phyloP scores from a whole-genome alignment of 306 rosid genomes.

The Corylus americana region DNA sequence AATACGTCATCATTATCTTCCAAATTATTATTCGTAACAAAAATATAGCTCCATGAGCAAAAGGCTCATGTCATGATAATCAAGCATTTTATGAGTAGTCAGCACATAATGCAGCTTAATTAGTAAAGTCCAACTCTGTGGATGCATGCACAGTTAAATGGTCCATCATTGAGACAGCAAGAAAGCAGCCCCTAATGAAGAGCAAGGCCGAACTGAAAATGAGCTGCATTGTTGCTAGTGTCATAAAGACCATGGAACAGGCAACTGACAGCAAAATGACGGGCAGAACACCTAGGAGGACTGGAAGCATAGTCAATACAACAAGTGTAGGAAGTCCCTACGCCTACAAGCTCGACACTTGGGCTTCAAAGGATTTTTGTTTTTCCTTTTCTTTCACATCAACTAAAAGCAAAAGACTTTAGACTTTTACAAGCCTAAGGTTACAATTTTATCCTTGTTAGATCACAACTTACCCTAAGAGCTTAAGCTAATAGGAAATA shows the following conservation, averaged over 20 bases:
- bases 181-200: conserved; percentile 1
- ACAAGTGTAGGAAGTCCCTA: neutral
- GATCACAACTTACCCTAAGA: too few species aligned
- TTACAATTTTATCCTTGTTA: neutral
- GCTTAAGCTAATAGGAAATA: too few species aligned
- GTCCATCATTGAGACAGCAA: neutral
- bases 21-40: neutral
- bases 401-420: neutral
- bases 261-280: neutral
- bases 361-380: neutral
- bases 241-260: neutral
- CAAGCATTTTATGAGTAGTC: neutral
- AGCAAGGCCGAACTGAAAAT: neutral
- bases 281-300: neutral
- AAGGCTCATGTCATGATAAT: neutral
- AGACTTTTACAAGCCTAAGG: neutral
- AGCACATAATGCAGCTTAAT: neutral
- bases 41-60: neutral
- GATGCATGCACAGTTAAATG: neutral
- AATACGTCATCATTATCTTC: neutral
- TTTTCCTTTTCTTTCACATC: neutral
- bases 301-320: neutral
- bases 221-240: neutral
- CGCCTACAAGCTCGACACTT: neutral
- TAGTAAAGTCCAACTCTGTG: neutral